Evolutionary conservation across 176 grass and related monocot species (phyloP), one percentile per base, ranked within the genome.

Genomic region (Urochloa ruziziensis): DNA sequence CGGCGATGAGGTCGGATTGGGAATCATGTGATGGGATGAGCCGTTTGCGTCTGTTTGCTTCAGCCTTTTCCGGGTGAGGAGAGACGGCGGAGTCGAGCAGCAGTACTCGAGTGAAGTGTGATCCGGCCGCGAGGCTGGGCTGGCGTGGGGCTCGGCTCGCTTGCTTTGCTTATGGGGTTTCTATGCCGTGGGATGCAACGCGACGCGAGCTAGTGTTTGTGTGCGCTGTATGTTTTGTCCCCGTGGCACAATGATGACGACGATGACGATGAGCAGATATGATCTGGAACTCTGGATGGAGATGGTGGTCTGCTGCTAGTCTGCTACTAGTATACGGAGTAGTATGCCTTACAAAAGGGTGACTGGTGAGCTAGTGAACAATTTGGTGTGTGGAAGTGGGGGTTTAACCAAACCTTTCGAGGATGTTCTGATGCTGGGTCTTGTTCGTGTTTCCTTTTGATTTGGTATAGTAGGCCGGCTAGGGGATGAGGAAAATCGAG

Each of bases 81-180:
- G 4, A 2, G 24, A 0, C 10, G 65, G 56, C 3, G 56, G 56
- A 25, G 56, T 40, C 7, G 39, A 32, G 75, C 11, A n/a, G 7
- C 48, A n/a, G n/a, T 28, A 34, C 49, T 59, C 52, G 7, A 77
- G 17, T 34, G 67, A 61, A 61, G 57, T 37, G 78, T 75, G 44
- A 75, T 84, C 82, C 70, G 24, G 10, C 35, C 57, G 70, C 66
- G 42, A 48, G 80, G 37, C 7, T 35, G 39, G 40, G 30, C 21
- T 3, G 17, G 62, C 15, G 62, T 56, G 51, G 62, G 59, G 25
- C 34, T 46, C 70, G 19, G 32, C 33, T 47, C 25, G 15, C 9
- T 82, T 28, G 60, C 85, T 73, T 82, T 54, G 83, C 88, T 77
- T 90, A 44, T 54, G 78, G 71, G 56, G 16, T 90, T 77, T 72